Base-by-base conservation (phyloP, 2,329 filamentous ascomycete genomes). In the Trichoderma citrinoviride region DNA sequence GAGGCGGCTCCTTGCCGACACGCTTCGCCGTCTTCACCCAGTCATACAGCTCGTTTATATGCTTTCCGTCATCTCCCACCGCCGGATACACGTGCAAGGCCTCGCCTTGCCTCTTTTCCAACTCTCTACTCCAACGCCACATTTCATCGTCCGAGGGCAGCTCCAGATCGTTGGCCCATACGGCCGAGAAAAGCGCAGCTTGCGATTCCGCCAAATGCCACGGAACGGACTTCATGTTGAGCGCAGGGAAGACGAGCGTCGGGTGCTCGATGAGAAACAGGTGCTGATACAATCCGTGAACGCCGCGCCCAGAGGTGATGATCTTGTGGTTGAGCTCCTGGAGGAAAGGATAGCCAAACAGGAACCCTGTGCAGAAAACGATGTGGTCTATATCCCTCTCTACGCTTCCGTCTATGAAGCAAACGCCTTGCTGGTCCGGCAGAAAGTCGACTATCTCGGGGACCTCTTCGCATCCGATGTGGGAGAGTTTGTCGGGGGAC, bases 331-430 rank as follows among this genome's bases (percentile, higher is more conserved):
- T 71, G 5, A 85, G 69, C 2, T 77, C 19, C 14, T 75, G 73
- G 5, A 89, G 74, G 72, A 97, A 97, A 0, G 93, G 92, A 65
- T 90, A 90, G 5, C 89, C 88, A 77, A 91, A 97, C 64, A 96
- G 85, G 72, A 96, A 98, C 0, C 94, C 94, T 0, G 94, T 97
- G 74, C 91, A 93, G 76, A 94, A 97, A 29, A 98, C 74, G 6
- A 97, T 79, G 1, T 86, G 84, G 71, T 97, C 93, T 64, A 98
- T 77, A 40, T 87, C 79, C 3, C 78, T 78, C 72, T 92, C 90
- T 10, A 89, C 73, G 0, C 80, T 81, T 2, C 89, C 90, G 71
- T 92, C 83, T 46, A 82, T 80, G 68, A 96, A 91, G 37, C 83
- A 80, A 2, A 95, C 82, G 3, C 84, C 87, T 67, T 86, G 82